phyloP scores from a whole-genome alignment of 345 rosid genomes.

The Acer saccharum region DNA sequence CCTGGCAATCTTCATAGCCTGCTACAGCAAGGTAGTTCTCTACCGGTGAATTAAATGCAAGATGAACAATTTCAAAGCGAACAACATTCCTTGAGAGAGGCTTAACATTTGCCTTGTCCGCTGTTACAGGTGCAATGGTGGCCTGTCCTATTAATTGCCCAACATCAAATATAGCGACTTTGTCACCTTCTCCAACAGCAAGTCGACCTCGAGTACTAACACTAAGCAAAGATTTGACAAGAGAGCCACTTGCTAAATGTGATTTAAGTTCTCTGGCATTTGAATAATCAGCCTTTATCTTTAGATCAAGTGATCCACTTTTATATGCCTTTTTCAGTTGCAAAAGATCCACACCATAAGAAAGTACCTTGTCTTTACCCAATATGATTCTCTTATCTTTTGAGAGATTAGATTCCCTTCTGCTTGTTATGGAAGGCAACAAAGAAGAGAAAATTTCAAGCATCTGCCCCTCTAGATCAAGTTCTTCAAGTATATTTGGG shows the following conservation, averaged over 20 bases:
- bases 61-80: slow-evolving; percentile 97
- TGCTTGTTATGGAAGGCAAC: slow-evolving; percentile 74
- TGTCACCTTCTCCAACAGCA: slow-evolving; percentile 99
- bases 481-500: slow-evolving; percentile 72
- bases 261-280: slow-evolving; percentile 92
- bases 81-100: slow-evolving; percentile 93
- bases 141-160: slow-evolving; percentile 95
- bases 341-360: slow-evolving; percentile 76
- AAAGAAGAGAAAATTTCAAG: slow-evolving; percentile 73
- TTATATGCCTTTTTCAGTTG: slow-evolving; percentile 95
- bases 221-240: slow-evolving; percentile 92
- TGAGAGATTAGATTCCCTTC: slow-evolving; percentile 69
- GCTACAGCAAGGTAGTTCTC: slow-evolving; percentile 97
- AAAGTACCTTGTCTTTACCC: slow-evolving; percentile 80
- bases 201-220: slow-evolving; percentile 92
- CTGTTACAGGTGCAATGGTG: slow-evolving; percentile 81
- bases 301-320: slow-evolving; percentile 96
- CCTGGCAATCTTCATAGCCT: slow-evolving; percentile 97
- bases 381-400: slow-evolving; percentile 67
- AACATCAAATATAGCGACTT: slow-evolving; percentile 94
- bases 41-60: slow-evolving; percentile 70
- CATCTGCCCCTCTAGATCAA: slow-evolving; percentile 72
- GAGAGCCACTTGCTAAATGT: slow-evolving; percentile 83
- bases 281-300: slow-evolving; percentile 95
- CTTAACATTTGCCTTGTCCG: slow-evolving; percentile 94